phyloP scores from a whole-genome alignment of 805 yeast genomes.

The Candida awuae region DNA sequence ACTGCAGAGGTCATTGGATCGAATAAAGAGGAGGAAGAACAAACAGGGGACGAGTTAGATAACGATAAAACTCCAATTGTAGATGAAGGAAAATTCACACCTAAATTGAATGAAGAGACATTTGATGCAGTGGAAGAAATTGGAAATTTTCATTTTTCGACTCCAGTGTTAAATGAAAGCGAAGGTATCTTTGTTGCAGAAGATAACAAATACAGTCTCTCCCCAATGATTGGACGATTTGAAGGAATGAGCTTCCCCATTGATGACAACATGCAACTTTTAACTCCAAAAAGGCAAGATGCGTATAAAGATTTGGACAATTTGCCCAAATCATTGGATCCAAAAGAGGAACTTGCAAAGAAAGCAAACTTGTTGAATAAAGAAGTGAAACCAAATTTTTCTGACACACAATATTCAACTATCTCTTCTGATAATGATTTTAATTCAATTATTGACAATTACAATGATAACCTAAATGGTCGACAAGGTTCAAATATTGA shows the following conservation, averaged over 20 bases:
- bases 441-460: conserved; percentile 13
- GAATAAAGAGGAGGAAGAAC: no score
- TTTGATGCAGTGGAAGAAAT: conserved; percentile 2
- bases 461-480: conserved; percentile 7
- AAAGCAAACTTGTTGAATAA: conserved; percentile 3
- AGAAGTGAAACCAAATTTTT: conserved; percentile 5
- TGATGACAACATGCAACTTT: conserved; percentile 8
- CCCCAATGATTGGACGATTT: conserved; percentile 15
- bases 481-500: background rate
- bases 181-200: conserved; percentile 1
- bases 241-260: conserved; percentile 11
- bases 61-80: background rate
- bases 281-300: conserved; percentile 8
- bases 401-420: background rate
- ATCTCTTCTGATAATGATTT: conserved; percentile 13
- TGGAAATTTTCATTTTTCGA: conserved; percentile 4
- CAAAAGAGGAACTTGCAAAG: background rate
- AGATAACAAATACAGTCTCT: background rate
- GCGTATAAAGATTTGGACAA: conserved; percentile 1
- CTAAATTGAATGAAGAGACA: background rate
- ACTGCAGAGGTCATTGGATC: background rate
- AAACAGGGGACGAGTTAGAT: no score
- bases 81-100: background rate
- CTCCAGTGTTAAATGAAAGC: conserved; percentile 1
- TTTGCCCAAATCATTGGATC: background rate